Evolutionary conservation across 495 filamentous ascomycete species (phyloP), one percentile per base, ranked within the genome.

Genomic region (Aspergillus wentii): DNA sequence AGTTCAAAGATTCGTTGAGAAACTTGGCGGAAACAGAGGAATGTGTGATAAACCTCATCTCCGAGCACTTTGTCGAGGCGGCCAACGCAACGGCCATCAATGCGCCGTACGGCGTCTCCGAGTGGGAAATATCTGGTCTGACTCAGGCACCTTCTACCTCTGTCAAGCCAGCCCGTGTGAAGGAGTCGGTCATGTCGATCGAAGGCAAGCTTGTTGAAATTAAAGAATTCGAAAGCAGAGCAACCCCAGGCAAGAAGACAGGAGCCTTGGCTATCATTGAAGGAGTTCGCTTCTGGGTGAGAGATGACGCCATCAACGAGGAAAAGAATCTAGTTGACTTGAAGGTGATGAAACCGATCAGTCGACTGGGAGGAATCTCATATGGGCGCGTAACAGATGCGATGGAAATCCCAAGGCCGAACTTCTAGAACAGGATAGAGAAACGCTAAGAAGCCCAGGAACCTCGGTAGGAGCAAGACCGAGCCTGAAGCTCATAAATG

Each of bases 271-370:
- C 76, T 10, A 75, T 94, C 33, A 69, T 96, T 7, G 89, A 98
- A 66, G 91, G 90, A 1, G 78, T 83, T 26, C 68, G 80, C 17
- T 96, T 98, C 52, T 94, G 88, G 86, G 88, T 79, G 8, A 62
- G 90, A 31, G 88, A 95, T 54, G 91, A 95, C 66, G 88, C 87
- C 8, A 66, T 96, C 5, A 83, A 94, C 48, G 76, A 86, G 53
- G 80, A 85, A 11, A 75, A 68, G 52, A 86, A 78, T 41, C 39
- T 82, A 17, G 68, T 97, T 22, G 81, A 92, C 62, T 69, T 86
- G 10, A 72, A 69, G 40, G 62, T 86, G 8, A 49, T 96, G 26
- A 76, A 74, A 46, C 92, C 91, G 11, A 75, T 94, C 18, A 76
- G 75, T 50, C 76, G 91, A 8, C 43, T 96, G 28, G 91, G 90